Conservation (phyloP, 2,329 filamentous ascomycete genomes). For the Helotiales sp. region DNA sequence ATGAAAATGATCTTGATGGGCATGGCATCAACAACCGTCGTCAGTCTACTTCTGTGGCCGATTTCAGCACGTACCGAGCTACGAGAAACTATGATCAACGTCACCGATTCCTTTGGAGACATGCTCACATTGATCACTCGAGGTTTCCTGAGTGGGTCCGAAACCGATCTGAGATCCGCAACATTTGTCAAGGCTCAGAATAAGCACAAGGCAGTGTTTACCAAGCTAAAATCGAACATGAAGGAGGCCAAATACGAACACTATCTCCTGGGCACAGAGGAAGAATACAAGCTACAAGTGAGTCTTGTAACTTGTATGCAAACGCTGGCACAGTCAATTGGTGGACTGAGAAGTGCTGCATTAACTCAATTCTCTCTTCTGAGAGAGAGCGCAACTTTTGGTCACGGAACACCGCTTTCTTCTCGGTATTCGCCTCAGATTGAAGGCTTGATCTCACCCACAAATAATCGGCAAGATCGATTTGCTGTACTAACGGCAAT, state of each 20-base stretch:
- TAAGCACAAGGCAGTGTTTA: slow-evolving; percentile 70
- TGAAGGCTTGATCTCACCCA: neutral
- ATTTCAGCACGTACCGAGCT: slow-evolving; percentile 76
- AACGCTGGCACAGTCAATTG: slow-evolving; percentile 83
- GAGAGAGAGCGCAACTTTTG: slow-evolving; percentile 56
- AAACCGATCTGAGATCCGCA: slow-evolving; percentile 73
- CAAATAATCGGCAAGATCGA: slow-evolving; percentile 47
- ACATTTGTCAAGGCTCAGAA: slow-evolving; percentile 66
- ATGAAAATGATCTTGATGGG: slow-evolving; percentile 85
- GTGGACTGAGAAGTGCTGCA: slow-evolving; percentile 87
- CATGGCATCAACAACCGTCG: slow-evolving; percentile 70
- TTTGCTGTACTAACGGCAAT: slow-evolving; percentile 61
- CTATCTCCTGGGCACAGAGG: slow-evolving; percentile 79
- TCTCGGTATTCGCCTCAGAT: slow-evolving; percentile 20
- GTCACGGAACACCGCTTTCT: slow-evolving; percentile 29
- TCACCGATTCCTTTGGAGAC: slow-evolving; percentile 76
- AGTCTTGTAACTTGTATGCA: slow-evolving; percentile 84
- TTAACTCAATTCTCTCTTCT: slow-evolving; percentile 86
- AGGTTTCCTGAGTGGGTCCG: slow-evolving; percentile 82
- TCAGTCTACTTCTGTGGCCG: slow-evolving; percentile 80
- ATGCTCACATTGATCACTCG: slow-evolving; percentile 82
- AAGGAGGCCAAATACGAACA: slow-evolving; percentile 90
- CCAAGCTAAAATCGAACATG: slow-evolving; percentile 75
- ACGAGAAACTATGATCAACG: slow-evolving; percentile 73
- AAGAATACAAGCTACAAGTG: slow-evolving; percentile 78